These are phyloP conservation scores for Melampsora larici-populina DNA, from an alignment of 1,284 basidiomycete species.

Conservation along the genomic window DNA sequence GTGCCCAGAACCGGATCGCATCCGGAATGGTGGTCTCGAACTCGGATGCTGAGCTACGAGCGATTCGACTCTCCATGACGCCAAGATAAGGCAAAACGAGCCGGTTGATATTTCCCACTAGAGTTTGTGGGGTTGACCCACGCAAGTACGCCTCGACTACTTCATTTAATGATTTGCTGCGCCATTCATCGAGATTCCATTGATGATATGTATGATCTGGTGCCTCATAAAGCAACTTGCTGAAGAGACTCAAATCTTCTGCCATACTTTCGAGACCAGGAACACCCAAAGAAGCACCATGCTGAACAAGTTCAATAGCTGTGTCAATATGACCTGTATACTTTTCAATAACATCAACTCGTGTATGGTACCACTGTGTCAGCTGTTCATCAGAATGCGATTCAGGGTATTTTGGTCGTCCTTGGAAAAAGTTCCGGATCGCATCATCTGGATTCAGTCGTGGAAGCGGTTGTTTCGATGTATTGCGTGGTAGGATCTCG, in stretches of 20 bases:
- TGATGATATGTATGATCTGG: conserved; percentile 54
- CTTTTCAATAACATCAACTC: conserved; percentile 64
- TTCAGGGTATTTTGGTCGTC: neutral
- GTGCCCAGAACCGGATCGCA: conserved; percentile 65
- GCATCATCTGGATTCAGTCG: neutral
- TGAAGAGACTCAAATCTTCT: conserved; percentile 81
- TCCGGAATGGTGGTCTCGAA: conserved; percentile 61
- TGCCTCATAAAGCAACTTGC: conserved; percentile 77
- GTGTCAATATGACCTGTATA: conserved; percentile 72
- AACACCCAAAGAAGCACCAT: conserved; percentile 75
- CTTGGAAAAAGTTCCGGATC: neutral
- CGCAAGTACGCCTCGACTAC: conserved; percentile 72
- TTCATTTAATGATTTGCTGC: conserved; percentile 63
- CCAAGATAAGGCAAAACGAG: conserved; percentile 86
- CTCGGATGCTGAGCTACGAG: conserved; percentile 70
- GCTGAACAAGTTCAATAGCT: conserved; percentile 74
- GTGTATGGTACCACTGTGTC: conserved; percentile 68
- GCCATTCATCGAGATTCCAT: conserved; percentile 74
- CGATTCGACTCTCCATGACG: conserved; percentile 77
- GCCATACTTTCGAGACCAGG: conserved; percentile 76
- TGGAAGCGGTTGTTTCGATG: neutral
- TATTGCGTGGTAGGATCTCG: conserved; percentile 26
- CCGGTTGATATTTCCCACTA: conserved; percentile 68
- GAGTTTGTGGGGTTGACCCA: conserved; percentile 63
- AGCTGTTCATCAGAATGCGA: conserved; percentile 57